Evolutionary conservation across 1,284 basidiomycete species (phyloP).

Genomic region (Psilocybe mexicana): DNA sequence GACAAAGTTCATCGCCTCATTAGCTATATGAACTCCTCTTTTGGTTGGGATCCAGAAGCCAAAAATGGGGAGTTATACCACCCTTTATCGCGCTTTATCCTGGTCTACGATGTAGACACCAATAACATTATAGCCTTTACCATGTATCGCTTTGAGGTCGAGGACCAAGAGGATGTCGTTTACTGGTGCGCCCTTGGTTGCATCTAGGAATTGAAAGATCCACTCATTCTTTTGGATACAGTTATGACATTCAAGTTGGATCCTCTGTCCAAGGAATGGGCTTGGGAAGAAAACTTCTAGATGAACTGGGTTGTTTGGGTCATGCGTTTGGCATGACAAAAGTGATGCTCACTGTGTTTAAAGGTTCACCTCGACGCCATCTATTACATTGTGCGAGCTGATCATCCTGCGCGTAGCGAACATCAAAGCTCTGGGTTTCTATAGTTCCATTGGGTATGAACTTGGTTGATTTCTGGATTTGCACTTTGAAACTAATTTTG

Average conservation of each 20-base stretch:
- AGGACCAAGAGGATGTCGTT: slow-evolving; percentile 54
- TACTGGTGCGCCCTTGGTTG: slow-evolving; percentile 57
- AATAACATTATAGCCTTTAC: slow-evolving; percentile 47
- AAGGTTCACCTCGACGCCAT: slow-evolving; percentile 41
- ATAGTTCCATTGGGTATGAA: slow-evolving; percentile 53
- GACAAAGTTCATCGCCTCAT: background rate
- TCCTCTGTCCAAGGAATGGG: slow-evolving; percentile 46
- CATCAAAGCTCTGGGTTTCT: slow-evolving; percentile 52
- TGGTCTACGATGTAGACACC: slow-evolving; percentile 36
- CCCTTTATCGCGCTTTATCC: slow-evolving; percentile 55
- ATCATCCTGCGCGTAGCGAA: slow-evolving; percentile 47
- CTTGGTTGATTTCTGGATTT: background rate
- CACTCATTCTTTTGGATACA: slow-evolving; percentile 26
- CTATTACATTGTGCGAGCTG: background rate
- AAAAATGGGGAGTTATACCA: slow-evolving; percentile 67
- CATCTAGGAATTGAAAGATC: background rate
- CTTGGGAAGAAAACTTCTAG: slow-evolving; percentile 55
- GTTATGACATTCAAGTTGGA: slow-evolving; percentile 73
- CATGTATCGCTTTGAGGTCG: slow-evolving; percentile 73
- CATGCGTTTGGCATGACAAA: slow-evolving; percentile 59
- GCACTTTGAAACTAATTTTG: background rate
- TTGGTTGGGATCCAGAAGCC: slow-evolving; percentile 62
- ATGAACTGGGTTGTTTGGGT: slow-evolving; percentile 51
- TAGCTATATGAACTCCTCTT: slow-evolving; percentile 58
- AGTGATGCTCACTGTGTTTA: slow-evolving; percentile 72